A percentile compares a stretch with the other conserved stretches of the same genome.
phyloP scores from a whole-genome alignment of 441 rosid genomes.

The Gossypium schwendimanii region DNA sequence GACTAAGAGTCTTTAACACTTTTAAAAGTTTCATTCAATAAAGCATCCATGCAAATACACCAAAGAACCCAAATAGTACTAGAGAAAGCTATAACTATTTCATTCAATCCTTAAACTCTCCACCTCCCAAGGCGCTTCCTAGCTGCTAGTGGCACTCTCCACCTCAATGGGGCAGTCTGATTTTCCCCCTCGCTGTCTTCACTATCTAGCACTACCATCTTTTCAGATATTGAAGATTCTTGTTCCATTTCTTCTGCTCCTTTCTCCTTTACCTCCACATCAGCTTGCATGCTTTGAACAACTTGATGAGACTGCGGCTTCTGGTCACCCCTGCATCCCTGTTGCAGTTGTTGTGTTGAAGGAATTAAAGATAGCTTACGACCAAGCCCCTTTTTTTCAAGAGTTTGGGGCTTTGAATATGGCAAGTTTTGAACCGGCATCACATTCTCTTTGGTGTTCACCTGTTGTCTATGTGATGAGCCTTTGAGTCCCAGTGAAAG shows the following conservation, averaged over 20 bases:
- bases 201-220: conserved; percentile 50
- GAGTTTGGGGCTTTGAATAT: conserved; percentile 14
- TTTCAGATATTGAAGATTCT: conserved; percentile 26
- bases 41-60: neutral
- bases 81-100: neutral
- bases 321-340: neutral
- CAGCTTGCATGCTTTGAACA: neutral
- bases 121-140: conserved; percentile 31
- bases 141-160: conserved; percentile 27
- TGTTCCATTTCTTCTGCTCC: conserved; percentile 30
- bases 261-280: conserved; percentile 15
- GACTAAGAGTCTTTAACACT: neutral
- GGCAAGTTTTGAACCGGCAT: conserved; percentile 15
- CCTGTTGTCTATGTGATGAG: conserved; percentile 16
- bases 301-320: conserved; percentile 17
- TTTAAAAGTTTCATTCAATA: neutral
- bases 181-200: conserved; percentile 66
- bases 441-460: conserved; percentile 28
- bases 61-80: neutral
- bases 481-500: conserved; percentile 40
- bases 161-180: conserved; percentile 21
- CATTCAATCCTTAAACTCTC: conserved; percentile 25
- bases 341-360: conserved; percentile 22
- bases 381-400: conserved; percentile 18
- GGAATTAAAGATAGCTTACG: conserved; percentile 26